Percentiles rank a stretch among this genome's conserved stretches.
These are phyloP conservation scores for Phytophthora aleatoria DNA, from an alignment of 352 stramenopile genomes.

Conservation along the genomic window DNA sequence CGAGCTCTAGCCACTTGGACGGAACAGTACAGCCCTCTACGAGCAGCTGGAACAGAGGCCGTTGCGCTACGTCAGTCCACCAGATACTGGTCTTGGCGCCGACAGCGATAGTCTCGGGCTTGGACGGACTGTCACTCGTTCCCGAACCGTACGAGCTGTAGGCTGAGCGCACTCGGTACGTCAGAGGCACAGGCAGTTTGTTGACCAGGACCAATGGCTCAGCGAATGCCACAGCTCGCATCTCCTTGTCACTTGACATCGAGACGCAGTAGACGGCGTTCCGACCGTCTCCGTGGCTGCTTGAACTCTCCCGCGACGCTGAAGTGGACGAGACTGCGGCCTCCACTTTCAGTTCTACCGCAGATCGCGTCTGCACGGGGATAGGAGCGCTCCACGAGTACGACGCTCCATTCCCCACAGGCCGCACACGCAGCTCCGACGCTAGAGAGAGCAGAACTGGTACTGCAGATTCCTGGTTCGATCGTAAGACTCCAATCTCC, in stretches of 20 bases:
- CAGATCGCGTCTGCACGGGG: slow-evolving; percentile 69
- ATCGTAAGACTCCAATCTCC: slow-evolving; percentile 67
- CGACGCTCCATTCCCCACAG: slow-evolving; percentile 37
- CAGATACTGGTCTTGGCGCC: slow-evolving; percentile 73
- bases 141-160: slow-evolving; percentile 41
- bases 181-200: slow-evolving; percentile 74
- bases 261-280: slow-evolving; percentile 73
- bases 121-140: slow-evolving; percentile 33
- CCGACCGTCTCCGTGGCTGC: slow-evolving; percentile 24
- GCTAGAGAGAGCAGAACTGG: slow-evolving; percentile 72
- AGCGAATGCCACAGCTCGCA: slow-evolving; percentile 64
- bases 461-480: slow-evolving; percentile 65
- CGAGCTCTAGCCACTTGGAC: slow-evolving; percentile 75
- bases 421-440: slow-evolving; percentile 71
- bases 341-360: slow-evolving; percentile 69
- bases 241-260: slow-evolving; percentile 67
- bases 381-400: slow-evolving; percentile 82
- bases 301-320: slow-evolving; percentile 24
- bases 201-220: slow-evolving; percentile 83
- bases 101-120: slow-evolving; percentile 51
- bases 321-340: slow-evolving; percentile 40
- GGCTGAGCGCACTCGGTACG: slow-evolving; percentile 56
- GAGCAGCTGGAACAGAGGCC: slow-evolving; percentile 70
- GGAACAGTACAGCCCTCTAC: slow-evolving; percentile 62
- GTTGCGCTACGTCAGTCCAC: slow-evolving; percentile 71